Conservation (phyloP, 2,329 filamentous ascomycete genomes). For the Cadophora sp. region DNA sequence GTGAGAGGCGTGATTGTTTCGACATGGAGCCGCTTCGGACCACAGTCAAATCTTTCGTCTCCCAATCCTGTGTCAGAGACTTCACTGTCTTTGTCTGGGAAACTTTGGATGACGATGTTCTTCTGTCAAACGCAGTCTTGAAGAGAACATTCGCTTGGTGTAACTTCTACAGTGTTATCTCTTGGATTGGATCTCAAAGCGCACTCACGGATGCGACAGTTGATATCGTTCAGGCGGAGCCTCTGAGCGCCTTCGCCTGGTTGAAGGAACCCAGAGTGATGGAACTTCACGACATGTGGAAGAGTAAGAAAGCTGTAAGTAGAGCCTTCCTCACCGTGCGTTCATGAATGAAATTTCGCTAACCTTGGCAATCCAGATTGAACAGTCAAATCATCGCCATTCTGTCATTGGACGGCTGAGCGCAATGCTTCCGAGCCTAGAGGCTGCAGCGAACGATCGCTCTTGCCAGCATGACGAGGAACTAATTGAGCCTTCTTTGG, state of each 20-base stretch:
- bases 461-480: slow-evolving; percentile 19
- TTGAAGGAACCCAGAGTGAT: slow-evolving; percentile 53
- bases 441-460: neutral
- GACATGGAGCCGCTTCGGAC: slow-evolving; percentile 49
- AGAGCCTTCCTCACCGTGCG: neutral
- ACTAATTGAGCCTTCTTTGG: neutral
- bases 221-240: slow-evolving; percentile 45
- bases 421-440: slow-evolving; percentile 22
- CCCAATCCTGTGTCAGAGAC: slow-evolving; percentile 51
- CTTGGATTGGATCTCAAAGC: slow-evolving; percentile 50
- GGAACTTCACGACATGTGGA: slow-evolving; percentile 51
- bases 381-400: slow-evolving; percentile 13
- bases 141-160: slow-evolving; percentile 53
- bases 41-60: slow-evolving; percentile 53
- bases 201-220: slow-evolving; percentile 47
- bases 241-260: slow-evolving; percentile 54
- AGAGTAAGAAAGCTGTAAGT: slow-evolving; percentile 31
- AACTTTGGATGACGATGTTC: slow-evolving; percentile 48
- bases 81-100: slow-evolving; percentile 54
- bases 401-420: slow-evolving; percentile 7
- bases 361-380: slow-evolving; percentile 6
- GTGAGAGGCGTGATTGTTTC: slow-evolving; percentile 52
- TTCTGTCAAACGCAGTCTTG: slow-evolving; percentile 49
- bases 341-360: neutral
- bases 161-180: slow-evolving; percentile 52